These are phyloP conservation scores for Penicillium sp. DNA, from an alignment of 2,329 filamentous ascomycete species.

Conservation along the genomic window DNA sequence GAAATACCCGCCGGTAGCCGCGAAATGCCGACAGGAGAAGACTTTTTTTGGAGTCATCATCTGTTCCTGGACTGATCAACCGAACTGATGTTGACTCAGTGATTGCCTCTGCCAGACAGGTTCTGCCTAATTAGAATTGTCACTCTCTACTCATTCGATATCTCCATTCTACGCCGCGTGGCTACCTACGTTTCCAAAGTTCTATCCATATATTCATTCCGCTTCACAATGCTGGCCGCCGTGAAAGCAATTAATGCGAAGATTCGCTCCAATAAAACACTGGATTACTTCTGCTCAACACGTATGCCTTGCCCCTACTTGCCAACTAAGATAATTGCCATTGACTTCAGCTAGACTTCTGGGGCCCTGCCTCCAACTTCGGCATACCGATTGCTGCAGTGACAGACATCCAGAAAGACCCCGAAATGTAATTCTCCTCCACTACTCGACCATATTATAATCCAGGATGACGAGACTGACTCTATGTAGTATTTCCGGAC, in stretches of 20 bases:
- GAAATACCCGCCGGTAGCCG: not conserved
- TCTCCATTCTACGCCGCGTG: not conserved
- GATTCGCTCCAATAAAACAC: constrained; percentile 13
- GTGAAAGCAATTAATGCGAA: constrained; percentile 14
- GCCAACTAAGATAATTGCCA: not conserved
- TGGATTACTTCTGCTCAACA: constrained; percentile 15
- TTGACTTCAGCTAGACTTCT: constrained; percentile 9
- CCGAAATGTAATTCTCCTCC: constrained; percentile 11
- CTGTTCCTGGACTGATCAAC: too few species aligned
- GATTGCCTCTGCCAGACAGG: too few species aligned
- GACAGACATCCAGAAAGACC: constrained; percentile 13
- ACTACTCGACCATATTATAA: not conserved
- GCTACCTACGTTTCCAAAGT: not conserved
- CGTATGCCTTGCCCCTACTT: not conserved
- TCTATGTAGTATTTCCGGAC: constrained; percentile 10
- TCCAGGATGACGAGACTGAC: not conserved
- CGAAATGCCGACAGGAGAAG: not conserved
- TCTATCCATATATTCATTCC: not conserved
- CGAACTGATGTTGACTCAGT: too few species aligned
- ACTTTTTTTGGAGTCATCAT: not conserved
- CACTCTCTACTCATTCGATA: not conserved
- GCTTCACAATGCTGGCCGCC: constrained; percentile 9
- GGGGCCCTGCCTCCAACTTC: constrained; percentile 15
- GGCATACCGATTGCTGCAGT: constrained; percentile 14
- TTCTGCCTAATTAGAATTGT: not conserved